Conservation (phyloP, 805 yeast species). For the Saturnispora bothae region DNA sequence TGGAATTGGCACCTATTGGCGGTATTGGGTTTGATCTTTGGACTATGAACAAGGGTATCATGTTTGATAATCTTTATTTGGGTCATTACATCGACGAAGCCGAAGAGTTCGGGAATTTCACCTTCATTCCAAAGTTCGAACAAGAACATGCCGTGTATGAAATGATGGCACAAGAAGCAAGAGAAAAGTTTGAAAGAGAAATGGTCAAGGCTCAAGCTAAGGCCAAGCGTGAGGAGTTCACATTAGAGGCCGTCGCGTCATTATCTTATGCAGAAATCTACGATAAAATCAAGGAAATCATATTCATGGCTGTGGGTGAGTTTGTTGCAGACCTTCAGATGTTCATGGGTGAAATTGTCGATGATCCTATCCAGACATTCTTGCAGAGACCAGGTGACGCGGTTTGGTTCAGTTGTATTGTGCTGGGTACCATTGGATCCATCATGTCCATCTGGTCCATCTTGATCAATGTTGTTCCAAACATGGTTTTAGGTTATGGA, state of each 20-base stretch:
- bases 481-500: no score
- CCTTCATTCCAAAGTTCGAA: slow-evolving; percentile 47
- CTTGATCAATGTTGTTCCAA: slow-evolving; percentile 17
- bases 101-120: slow-evolving; percentile 67
- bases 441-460: slow-evolving; percentile 34
- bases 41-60: slow-evolving; percentile 67
- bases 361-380: slow-evolving; percentile 36
- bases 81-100: slow-evolving; percentile 84
- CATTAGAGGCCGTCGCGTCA: slow-evolving; percentile 11
- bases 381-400: slow-evolving; percentile 40
- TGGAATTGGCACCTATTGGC: slow-evolving; percentile 49
- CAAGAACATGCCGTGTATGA: slow-evolving; percentile 34
- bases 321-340: slow-evolving; percentile 15
- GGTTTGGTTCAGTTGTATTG: slow-evolving; percentile 34
- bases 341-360: slow-evolving; percentile 29
- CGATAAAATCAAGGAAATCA: slow-evolving; percentile 1
- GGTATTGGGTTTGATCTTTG: slow-evolving; percentile 84
- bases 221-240: neutral
- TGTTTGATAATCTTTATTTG: slow-evolving; percentile 75
- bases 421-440: slow-evolving; percentile 32
- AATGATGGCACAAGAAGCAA: neutral
- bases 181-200: slow-evolving; percentile 4
- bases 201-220: neutral
- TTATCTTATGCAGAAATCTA: slow-evolving; percentile 7
- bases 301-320: slow-evolving; percentile 13